phyloP scores from a whole-genome alignment of 768 basidiomycete species.

The Scleroderma citrinum region DNA sequence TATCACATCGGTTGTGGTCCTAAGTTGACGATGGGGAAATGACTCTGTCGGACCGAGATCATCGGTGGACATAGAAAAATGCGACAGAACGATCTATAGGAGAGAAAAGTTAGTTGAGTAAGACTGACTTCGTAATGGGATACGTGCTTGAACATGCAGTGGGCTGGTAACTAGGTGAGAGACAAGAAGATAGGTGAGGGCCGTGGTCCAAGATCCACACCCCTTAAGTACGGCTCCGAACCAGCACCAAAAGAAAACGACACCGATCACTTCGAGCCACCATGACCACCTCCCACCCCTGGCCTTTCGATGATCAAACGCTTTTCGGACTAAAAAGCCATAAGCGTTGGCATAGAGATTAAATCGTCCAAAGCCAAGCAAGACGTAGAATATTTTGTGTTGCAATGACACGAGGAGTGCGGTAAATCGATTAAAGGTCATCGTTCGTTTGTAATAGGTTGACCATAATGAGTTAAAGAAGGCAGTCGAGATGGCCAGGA shows the following conservation, averaged over 20 bases:
- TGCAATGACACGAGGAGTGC: conserved; percentile 66
- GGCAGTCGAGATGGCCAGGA: conserved; percentile 85
- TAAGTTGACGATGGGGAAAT: conserved; percentile 88
- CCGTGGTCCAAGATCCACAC: conserved; percentile 66
- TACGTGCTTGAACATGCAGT: conserved; percentile 84
- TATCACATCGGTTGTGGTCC: conserved; percentile 95
- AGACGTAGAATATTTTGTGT: conserved; percentile 88
- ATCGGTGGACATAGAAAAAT: conserved; percentile 91
- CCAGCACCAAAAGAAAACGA: conserved; percentile 89
- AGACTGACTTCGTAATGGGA: conserved; percentile 1
- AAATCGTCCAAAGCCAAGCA: conserved; percentile 88
- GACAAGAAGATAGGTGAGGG: conserved; percentile 71
- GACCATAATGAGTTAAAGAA: conserved; percentile 89
- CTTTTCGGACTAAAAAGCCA: conserved; percentile 58
- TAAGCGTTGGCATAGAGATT: conserved; percentile 93
- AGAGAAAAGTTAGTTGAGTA: background rate
- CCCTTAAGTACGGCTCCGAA: conserved; percentile 64
- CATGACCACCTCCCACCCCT: conserved; percentile 74
- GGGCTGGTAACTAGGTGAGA: conserved; percentile 86
- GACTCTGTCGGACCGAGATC: conserved; percentile 90
- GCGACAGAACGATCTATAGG: conserved; percentile 85
- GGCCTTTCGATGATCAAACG: conserved; percentile 56
- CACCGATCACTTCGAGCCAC: conserved; percentile 66
- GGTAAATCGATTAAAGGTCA: conserved; percentile 71
- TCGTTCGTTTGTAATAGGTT: conserved; percentile 87